Conservation (phyloP, 352 stramenopile species). For the Globisporangium lucens region DNA sequence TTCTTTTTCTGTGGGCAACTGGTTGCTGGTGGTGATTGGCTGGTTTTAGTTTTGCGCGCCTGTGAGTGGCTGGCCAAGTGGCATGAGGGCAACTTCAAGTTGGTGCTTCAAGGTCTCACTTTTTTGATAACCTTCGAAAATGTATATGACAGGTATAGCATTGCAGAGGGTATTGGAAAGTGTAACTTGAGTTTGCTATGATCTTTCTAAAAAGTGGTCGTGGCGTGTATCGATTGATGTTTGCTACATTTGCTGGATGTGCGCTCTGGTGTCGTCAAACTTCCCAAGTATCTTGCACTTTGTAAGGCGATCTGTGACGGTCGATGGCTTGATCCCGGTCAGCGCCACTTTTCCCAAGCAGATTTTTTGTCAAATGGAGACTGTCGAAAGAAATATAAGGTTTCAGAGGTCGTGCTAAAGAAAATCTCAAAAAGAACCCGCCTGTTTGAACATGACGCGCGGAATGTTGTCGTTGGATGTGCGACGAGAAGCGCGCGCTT, state of each 20-base stretch:
- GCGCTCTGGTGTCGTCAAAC: neutral
- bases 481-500: conserved; percentile 3
- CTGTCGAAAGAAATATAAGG: neutral
- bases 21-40: neutral
- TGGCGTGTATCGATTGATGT: neutral
- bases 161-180: neutral
- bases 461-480: neutral
- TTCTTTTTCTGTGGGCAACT: neutral
- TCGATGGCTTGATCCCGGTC: neutral
- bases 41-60: conserved; percentile 13
- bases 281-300: neutral
- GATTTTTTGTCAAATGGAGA: conserved; percentile 3
- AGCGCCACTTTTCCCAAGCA: conserved; percentile 1
- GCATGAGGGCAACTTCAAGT: conserved; percentile 12
- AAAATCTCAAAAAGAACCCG: neutral
- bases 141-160: neutral
- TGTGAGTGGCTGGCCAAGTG: conserved; percentile 10
- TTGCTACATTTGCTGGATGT: neutral
- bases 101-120: conserved; percentile 7
- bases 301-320: neutral
- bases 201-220: neutral
- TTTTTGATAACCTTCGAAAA: neutral
- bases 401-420: conserved; percentile 3
- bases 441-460: neutral
- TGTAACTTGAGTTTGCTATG: neutral